These are phyloP conservation scores for Turnera subulata DNA, from an alignment of 345 rosid species.

Conservation along the genomic window DNA sequence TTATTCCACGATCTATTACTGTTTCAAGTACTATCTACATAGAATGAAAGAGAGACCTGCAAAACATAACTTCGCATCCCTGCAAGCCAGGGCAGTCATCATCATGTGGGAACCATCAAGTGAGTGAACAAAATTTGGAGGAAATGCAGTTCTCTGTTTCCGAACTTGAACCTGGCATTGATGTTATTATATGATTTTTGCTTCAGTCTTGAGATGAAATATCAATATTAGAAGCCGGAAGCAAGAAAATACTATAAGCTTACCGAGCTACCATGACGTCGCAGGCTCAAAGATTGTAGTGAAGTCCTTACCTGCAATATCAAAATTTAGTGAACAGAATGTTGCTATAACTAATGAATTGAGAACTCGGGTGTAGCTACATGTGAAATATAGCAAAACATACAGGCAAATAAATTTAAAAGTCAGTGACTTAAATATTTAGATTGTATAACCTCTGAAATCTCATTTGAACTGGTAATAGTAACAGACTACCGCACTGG, in stretches of 20 bases:
- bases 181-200: neutral
- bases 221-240: neutral
- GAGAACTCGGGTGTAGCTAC: constrained; percentile 1
- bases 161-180: constrained; percentile 61
- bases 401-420: neutral
- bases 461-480: too few relatives aligned
- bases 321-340: constrained; percentile 16
- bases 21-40: constrained; percentile 4
- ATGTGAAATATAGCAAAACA: neutral
- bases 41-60: constrained; percentile 54
- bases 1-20: neutral
- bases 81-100: constrained; percentile 98
- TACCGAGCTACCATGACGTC: constrained; percentile 79
- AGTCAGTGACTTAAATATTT: too few relatives aligned
- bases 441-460: too few relatives aligned
- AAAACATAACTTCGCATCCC: constrained; percentile 80
- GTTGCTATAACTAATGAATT: too few relatives aligned
- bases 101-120: constrained; percentile 98
- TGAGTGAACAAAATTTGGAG: constrained; percentile 97
- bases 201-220: neutral
- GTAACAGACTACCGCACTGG: too few relatives aligned
- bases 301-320: constrained; percentile 79
- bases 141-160: constrained; percentile 95
- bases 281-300: constrained; percentile 89
- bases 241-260: constrained; percentile 19